phyloP scores from a whole-genome alignment of 257 asterid species.

The Petrea volubilis region DNA sequence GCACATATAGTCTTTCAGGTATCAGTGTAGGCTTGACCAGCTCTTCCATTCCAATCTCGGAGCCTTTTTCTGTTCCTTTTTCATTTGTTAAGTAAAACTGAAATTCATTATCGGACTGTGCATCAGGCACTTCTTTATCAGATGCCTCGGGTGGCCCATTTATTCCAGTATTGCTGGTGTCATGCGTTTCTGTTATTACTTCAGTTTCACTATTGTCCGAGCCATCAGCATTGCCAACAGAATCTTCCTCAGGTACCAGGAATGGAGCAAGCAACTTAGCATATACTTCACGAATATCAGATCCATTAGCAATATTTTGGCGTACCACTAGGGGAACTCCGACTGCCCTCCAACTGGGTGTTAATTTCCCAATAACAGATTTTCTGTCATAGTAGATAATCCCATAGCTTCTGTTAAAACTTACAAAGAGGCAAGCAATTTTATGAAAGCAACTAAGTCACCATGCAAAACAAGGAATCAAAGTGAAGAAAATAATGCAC shows the following conservation, averaged over 20 bases:
- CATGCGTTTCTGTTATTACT: constrained; percentile 34
- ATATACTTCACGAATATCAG: constrained; percentile 56
- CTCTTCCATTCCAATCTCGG: constrained; percentile 60
- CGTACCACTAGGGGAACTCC: constrained; percentile 76
- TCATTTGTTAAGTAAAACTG: constrained; percentile 69
- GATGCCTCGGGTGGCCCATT: constrained; percentile 35
- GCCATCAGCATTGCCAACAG: constrained; percentile 28
- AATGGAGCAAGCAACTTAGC: constrained; percentile 56
- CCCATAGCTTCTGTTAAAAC: constrained; percentile 24
- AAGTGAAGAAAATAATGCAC: constrained; percentile 9
- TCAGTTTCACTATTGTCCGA: constrained; percentile 36
- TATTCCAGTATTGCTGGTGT: constrained; percentile 32
- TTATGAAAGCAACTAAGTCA: constrained; percentile 1
- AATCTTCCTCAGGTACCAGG: constrained; percentile 44
- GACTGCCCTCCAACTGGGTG: constrained; percentile 59
- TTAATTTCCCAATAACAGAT: constrained; percentile 41
- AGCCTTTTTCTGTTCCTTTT: constrained; percentile 46
- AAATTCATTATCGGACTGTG: constrained; percentile 43
- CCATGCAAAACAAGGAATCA: constrained; percentile 23
- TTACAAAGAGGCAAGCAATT: constrained; percentile 1
- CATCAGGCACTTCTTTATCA: constrained; percentile 45
- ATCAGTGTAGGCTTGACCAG: constrained; percentile 40
- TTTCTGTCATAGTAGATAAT: constrained; percentile 48
- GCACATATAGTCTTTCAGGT: constrained; percentile 56
- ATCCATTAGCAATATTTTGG: constrained; percentile 54